Evolutionary conservation across 495 filamentous ascomycete species (phyloP).

Genomic region (Penicillium taxi): DNA sequence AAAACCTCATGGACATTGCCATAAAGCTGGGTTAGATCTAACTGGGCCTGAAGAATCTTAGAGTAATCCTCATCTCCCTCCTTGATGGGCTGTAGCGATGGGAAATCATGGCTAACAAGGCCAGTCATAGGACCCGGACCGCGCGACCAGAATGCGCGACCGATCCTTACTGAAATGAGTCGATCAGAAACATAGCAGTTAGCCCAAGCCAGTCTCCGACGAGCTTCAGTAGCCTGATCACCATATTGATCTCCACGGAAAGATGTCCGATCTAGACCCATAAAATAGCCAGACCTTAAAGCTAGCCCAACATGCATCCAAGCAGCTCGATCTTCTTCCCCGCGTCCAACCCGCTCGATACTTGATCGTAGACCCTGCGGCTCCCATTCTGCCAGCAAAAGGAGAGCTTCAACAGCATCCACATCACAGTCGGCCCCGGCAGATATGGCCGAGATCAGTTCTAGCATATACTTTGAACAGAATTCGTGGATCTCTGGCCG

Average conservation of each 20-base stretch:
- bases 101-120: constrained; percentile 53
- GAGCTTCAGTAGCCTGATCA: constrained; percentile 44
- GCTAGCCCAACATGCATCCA: constrained; percentile 65
- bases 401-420: constrained; percentile 55
- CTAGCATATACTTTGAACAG: constrained; percentile 57
- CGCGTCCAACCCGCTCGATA: constrained; percentile 49
- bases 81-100: constrained; percentile 44
- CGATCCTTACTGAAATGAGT: constrained; percentile 55
- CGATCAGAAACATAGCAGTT: constrained; percentile 60
- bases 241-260: constrained; percentile 42
- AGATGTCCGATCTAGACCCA: constrained; percentile 50
- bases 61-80: constrained; percentile 54
- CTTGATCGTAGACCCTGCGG: constrained; percentile 48
- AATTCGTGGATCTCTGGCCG: constrained; percentile 49
- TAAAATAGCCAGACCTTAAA: constrained; percentile 55
- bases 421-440: constrained; percentile 53
- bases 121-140: constrained; percentile 57
- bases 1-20: constrained; percentile 59
- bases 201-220: constrained; percentile 54
- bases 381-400: constrained; percentile 58
- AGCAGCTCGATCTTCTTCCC: constrained; percentile 57
- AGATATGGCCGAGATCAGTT: constrained; percentile 51
- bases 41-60: constrained; percentile 53
- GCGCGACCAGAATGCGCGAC: constrained; percentile 58
- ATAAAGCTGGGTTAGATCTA: constrained; percentile 60